phyloP scores from a whole-genome alignment of 129 eudicot genomes.

The Flaveria robusta region DNA sequence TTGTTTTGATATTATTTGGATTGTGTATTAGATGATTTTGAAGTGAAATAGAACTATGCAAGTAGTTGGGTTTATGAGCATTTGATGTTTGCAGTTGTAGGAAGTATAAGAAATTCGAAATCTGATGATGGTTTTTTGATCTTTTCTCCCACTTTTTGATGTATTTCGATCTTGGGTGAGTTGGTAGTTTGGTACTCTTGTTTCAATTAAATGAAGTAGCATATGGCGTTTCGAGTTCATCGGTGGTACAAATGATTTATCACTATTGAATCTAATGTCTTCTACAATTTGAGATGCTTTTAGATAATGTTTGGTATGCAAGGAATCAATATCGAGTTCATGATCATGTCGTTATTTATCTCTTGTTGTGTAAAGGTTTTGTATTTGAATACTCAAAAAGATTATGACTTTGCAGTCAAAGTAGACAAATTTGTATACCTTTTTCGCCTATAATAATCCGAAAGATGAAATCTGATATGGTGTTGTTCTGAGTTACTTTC shows the following conservation, averaged over 20 bases:
- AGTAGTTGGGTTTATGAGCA: neutral
- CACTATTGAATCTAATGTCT: neutral
- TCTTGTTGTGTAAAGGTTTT: neutral
- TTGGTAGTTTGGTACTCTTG: neutral
- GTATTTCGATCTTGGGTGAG: neutral
- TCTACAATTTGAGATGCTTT: neutral
- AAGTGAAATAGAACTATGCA: neutral
- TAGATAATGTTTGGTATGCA: neutral
- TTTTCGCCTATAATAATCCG: neutral
- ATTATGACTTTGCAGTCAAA: neutral
- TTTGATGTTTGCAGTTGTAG: neutral
- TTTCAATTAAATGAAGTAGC: neutral
- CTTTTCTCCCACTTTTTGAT: neutral
- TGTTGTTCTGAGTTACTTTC: neutral
- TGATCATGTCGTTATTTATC: neutral
- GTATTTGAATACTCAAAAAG: neutral
- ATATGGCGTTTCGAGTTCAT: too few relatives aligned
- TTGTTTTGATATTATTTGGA: neutral
- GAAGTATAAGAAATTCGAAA: neutral
- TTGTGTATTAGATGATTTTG: neutral
- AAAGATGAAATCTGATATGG: neutral
- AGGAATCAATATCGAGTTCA: neutral
- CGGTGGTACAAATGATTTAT: neutral
- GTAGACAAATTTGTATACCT: neutral
- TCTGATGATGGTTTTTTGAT: neutral